Evolutionary conservation across 2,329 filamentous ascomycete species (phyloP).

Genomic region (Beauveria sp.): DNA sequence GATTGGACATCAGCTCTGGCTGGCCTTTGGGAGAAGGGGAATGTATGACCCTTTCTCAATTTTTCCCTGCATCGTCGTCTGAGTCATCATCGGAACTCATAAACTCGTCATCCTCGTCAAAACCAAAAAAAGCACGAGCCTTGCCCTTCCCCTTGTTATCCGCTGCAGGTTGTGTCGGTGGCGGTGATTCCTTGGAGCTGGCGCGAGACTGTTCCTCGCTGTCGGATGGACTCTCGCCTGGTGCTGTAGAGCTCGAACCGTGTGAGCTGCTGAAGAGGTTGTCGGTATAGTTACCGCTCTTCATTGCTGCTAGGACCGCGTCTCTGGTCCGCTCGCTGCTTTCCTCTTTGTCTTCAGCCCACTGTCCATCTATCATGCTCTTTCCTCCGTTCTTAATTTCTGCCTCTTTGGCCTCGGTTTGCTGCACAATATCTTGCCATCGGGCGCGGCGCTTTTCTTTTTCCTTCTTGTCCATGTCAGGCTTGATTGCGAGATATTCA

Average conservation of each 20-base stretch:
- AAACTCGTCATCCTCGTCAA: conserved; percentile 72
- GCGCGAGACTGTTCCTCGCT: conserved; percentile 27
- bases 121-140: conserved; percentile 58
- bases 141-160: conserved; percentile 31
- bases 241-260: conserved; percentile 34
- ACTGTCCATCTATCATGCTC: conserved; percentile 75
- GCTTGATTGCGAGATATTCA: conserved; percentile 90
- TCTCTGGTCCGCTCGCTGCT: conserved; percentile 74
- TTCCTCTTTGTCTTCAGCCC: conserved; percentile 93
- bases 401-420: conserved; percentile 73
- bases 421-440: conserved; percentile 83
- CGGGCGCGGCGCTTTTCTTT: conserved; percentile 76
- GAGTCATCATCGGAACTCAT: conserved; percentile 62
- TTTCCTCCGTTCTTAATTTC: conserved; percentile 70
- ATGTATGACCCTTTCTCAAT: neutral
- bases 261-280: conserved; percentile 47
- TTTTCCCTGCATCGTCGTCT: conserved; percentile 21
- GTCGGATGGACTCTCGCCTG: conserved; percentile 25
- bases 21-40: too few species aligned
- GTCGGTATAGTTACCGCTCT: conserved; percentile 54
- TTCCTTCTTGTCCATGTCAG: conserved; percentile 93
- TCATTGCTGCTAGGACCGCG: conserved; percentile 65
- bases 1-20: neutral
- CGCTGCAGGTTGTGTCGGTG: conserved; percentile 33
- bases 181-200: conserved; percentile 42